phyloP scores from a whole-genome alignment of 495 filamentous ascomycete genomes.

The Lepidopterella palustris region DNA sequence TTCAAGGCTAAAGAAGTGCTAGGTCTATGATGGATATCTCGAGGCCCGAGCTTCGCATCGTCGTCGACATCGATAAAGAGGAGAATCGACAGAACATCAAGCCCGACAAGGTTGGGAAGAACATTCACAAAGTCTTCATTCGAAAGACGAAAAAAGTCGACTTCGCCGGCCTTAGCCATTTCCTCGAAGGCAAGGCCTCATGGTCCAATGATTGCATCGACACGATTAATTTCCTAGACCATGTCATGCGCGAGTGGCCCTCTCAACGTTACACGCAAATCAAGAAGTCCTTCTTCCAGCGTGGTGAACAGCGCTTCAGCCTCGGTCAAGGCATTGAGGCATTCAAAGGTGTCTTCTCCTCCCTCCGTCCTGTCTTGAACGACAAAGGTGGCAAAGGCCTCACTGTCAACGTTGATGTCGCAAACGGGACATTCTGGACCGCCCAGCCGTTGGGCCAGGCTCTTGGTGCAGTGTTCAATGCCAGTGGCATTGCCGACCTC shows the following conservation, averaged over 20 bases:
- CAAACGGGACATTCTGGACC: slow-evolving; percentile 71
- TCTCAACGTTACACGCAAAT: slow-evolving; percentile 56
- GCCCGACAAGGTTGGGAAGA: slow-evolving; percentile 34
- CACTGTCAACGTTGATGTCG: slow-evolving; percentile 74
- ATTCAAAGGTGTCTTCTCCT: slow-evolving; percentile 78
- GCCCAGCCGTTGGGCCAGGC: slow-evolving; percentile 29
- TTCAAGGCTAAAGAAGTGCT: background rate
- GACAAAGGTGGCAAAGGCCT: slow-evolving; percentile 36
- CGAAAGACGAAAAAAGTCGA: slow-evolving; percentile 54
- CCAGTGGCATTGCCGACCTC: slow-evolving; percentile 17
- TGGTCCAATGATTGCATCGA: slow-evolving; percentile 65
- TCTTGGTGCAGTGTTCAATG: slow-evolving; percentile 25
- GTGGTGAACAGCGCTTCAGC: slow-evolving; percentile 36
- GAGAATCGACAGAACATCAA: slow-evolving; percentile 31
- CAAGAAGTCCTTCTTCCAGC: slow-evolving; percentile 70
- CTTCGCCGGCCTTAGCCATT: slow-evolving; percentile 55
- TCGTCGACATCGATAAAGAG: slow-evolving; percentile 62
- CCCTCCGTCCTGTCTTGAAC: slow-evolving; percentile 57
- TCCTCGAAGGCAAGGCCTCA: slow-evolving; percentile 51
- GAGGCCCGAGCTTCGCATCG: slow-evolving; percentile 40
- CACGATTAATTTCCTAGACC: slow-evolving; percentile 84
- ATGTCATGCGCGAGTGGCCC: slow-evolving; percentile 72
- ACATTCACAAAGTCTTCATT: slow-evolving; percentile 54
- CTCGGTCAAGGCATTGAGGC: slow-evolving; percentile 60
- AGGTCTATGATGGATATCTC: slow-evolving; percentile 35